phyloP scores from a whole-genome alignment of 140 eudicot genomes.

The Cichorium intybus region DNA sequence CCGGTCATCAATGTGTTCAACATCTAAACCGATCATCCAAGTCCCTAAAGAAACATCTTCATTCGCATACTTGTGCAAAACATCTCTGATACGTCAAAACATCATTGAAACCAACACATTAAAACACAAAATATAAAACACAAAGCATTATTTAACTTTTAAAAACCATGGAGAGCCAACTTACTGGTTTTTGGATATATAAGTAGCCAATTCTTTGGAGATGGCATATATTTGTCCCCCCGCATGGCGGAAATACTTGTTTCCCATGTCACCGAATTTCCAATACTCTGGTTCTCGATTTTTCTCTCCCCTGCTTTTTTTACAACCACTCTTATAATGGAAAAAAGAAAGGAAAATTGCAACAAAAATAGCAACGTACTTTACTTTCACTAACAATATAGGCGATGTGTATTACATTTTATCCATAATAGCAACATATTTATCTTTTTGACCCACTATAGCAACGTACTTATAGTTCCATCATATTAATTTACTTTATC shows the following conservation, averaged over 20 bases:
- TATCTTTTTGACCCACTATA: no score
- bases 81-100: neutral
- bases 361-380: neutral
- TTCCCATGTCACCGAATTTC: constrained; percentile 47
- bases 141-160: neutral
- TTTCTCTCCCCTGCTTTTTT: constrained; percentile 28
- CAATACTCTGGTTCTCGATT: constrained; percentile 46
- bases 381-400: neutral
- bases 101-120: neutral
- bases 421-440: neutral
- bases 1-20: constrained; percentile 43
- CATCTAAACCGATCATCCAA: constrained; percentile 53
- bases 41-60: constrained; percentile 53
- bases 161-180: neutral
- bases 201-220: constrained; percentile 46
- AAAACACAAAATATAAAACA: neutral
- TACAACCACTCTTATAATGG: neutral
- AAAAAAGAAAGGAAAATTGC: neutral
- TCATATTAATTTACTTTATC: no score
- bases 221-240: constrained; percentile 48
- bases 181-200: constrained; percentile 42
- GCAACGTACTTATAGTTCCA: no score
- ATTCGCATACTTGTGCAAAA: constrained; percentile 44
- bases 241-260: constrained; percentile 47
- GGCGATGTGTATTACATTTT: neutral